phyloP scores from a whole-genome alignment of 2,329 filamentous ascomycete genomes.

The Aspergillus clavatus region DNA sequence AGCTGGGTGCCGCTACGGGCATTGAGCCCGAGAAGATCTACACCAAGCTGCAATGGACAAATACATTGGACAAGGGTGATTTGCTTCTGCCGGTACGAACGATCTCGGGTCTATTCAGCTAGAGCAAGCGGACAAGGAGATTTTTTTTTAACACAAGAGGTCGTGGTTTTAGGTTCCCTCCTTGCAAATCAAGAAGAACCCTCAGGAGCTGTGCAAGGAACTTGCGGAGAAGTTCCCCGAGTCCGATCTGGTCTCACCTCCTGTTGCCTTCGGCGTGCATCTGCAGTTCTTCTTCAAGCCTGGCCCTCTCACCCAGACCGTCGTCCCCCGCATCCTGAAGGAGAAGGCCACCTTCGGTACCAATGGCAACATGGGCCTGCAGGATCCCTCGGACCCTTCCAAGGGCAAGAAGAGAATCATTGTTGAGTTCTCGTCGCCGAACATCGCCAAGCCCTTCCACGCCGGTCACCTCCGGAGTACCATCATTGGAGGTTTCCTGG shows the following conservation, averaged over 20 bases:
- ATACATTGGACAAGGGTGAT: constrained; percentile 45
- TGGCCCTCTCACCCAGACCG: constrained; percentile 50
- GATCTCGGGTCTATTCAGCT: background rate
- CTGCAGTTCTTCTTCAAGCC: constrained; percentile 64
- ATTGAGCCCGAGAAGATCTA: constrained; percentile 40
- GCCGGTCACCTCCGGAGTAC: constrained; percentile 62
- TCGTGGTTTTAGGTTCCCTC: constrained; percentile 32
- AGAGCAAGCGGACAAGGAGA: background rate
- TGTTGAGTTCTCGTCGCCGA: constrained; percentile 63
- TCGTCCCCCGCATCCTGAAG: constrained; percentile 57
- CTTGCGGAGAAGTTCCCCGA: constrained; percentile 54
- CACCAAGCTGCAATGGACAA: constrained; percentile 41
- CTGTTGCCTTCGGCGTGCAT: constrained; percentile 54
- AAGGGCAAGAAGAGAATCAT: constrained; percentile 57
- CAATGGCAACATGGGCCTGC: constrained; percentile 55
- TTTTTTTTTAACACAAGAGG: background rate
- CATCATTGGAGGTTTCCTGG: constrained; percentile 62
- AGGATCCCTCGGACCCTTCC: constrained; percentile 52
- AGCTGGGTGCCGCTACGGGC: constrained; percentile 33
- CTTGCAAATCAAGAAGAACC: constrained; percentile 53
- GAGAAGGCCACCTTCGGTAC: constrained; percentile 55
- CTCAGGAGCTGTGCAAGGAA: constrained; percentile 52
- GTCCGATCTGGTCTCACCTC: constrained; percentile 54
- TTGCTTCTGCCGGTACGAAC: constrained; percentile 39
- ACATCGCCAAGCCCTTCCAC: constrained; percentile 64